Evolutionary conservation across 805 yeast species (phyloP), one percentile per base, ranked within the genome.

Genomic region (Zygotorulaspora danielsina): DNA sequence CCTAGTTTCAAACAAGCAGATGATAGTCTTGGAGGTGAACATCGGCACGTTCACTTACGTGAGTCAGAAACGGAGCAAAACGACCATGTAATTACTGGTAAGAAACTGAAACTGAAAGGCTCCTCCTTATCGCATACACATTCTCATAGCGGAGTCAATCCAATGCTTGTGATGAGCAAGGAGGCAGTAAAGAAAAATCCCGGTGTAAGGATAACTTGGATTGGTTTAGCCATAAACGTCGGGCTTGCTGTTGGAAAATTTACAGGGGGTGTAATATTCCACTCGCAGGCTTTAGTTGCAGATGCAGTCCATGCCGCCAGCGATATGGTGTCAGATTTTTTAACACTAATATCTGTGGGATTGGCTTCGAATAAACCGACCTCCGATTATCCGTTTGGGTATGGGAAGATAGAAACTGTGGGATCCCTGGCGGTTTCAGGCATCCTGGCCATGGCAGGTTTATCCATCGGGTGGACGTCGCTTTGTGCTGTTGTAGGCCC

Each of bases 261-360:
- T 19, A 63, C 79, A 16, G 97, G 97, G 20, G 98, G 98, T 6
- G 70, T 86, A 12, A 79, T 79, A 26, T 93, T 93, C 73, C 95
- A 93, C 61, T 93, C 98, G 0, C 96, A 89, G 60, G 89, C 97
- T 2, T 73, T 93, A 41, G 60, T 89, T 35, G 98, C 98, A 1
- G 98, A 93, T 63, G 89, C 97, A 1, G 81, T 88, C 19, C 98
- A 93, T 65, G 90, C 97, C 0, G 72, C 86, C 15, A 81, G 94
- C 33, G 98, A 93, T 63, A 70, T 90, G 66, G 75, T 93, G 11
- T 84, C 95, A 6, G 98, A 93, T 61, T 75, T 90, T 32, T 66
- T 93, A 48, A 93, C 98, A 0, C 69, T 93, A 41, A 81, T 88
- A 4, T 90, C 97, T 1, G 96, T 93, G 13, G 79, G 84, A 21